Percentiles rank a stretch among this genome's conserved stretches.
These are phyloP conservation scores for Thermomucor indicae-seudaticae DNA, from an alignment of 371 early-diverging fungal genomes.

Conservation along the genomic window DNA sequence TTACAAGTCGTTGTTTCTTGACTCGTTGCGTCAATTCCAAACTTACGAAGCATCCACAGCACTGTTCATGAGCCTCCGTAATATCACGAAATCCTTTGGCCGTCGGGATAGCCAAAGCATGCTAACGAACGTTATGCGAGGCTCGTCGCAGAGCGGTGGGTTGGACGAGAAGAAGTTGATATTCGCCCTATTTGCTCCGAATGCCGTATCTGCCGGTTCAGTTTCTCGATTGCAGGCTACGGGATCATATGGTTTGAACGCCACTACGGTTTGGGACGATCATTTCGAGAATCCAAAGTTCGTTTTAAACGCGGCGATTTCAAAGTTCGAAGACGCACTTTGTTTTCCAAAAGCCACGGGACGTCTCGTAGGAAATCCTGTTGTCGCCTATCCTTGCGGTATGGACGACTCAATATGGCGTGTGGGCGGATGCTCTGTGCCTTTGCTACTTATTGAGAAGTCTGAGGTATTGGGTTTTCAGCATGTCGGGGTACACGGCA, in stretches of 20 bases:
- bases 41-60: constrained; percentile 64
- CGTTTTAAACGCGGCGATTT: constrained; percentile 57
- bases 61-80: constrained; percentile 49
- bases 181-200: constrained; percentile 63
- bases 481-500: not conserved
- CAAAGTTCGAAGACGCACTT: constrained; percentile 54
- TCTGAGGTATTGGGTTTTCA: constrained; percentile 46
- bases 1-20: constrained; percentile 65
- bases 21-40: constrained; percentile 62
- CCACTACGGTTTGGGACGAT: constrained; percentile 19
- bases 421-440: constrained; percentile 67
- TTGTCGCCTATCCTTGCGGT: constrained; percentile 54
- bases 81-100: constrained; percentile 25
- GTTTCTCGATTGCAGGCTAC: constrained; percentile 34
- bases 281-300: constrained; percentile 21
- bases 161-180: constrained; percentile 60
- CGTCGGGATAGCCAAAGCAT: constrained; percentile 35
- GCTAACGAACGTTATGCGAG: constrained; percentile 53
- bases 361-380: constrained; percentile 50
- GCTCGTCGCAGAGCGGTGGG: constrained; percentile 33
- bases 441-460: constrained; percentile 56
- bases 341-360: constrained; percentile 40
- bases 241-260: constrained; percentile 37
- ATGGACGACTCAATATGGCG: constrained; percentile 72
- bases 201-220: constrained; percentile 44